Evolutionary conservation across 306 rosid species (phyloP), one percentile per base, ranked within the genome.

Genomic region (Acmispon strigosus): DNA sequence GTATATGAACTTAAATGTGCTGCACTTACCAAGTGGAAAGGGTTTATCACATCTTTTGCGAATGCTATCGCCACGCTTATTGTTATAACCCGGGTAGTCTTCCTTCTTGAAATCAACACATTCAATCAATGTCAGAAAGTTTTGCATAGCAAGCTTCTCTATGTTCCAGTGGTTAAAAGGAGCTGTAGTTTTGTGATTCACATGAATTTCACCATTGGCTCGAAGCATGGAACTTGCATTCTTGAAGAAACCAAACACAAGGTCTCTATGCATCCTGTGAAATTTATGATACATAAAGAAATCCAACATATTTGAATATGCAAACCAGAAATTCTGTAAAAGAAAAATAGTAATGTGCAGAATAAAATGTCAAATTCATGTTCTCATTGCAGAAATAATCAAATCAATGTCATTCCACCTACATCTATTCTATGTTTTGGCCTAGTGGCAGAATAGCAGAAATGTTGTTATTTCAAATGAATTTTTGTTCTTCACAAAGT

Each of bases 191-290:
- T 89, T 89, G 48, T 89, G 96, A 76, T 70, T 86, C 10, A 84
- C 79, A 72, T 89, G 91, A 61, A 89, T 65, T 76, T 89, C 88
- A 29, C 89, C 96, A 64, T 77, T 9, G 1, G 64, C 22, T 27
- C 74, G 77, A 53, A 86, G 88, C 89, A 86, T 76, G 74, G 44
- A 13, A 62, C 77, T 63, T 27, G 91, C 89, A 54, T 79, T 83
- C 52, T 14, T 27, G 57, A 86, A 80, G 75, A 89, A 89, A 10
- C 82, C 85, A 54, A 7, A 18, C 39, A 89, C 84, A 55, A 86
- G 85, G 7, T 19, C 7, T 75, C 36, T 81, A 48, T 89, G 96
- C 87, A 7, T 74, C 81, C 96, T 86, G 70, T 45, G n/a, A 70
- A 55, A 70, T 32, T 42, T 9, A 39, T 32, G 43, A 39, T 2